These are phyloP conservation scores for Tetragonia tetragonoides DNA, from an alignment of 148 eudicot species.

Conservation along the genomic window DNA sequence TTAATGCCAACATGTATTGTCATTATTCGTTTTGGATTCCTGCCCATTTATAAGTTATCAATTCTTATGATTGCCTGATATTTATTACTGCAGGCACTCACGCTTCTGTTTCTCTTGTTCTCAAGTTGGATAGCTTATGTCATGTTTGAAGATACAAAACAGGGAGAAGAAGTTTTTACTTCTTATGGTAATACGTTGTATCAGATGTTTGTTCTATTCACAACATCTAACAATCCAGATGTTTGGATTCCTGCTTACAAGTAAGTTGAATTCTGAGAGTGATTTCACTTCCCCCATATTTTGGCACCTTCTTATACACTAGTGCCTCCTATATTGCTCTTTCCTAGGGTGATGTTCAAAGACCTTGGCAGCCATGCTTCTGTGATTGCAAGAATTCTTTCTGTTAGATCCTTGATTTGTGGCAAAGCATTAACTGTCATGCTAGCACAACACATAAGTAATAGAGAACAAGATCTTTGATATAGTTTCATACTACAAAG, in stretches of 20 bases:
- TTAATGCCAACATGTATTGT: not conserved
- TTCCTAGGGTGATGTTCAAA: not conserved
- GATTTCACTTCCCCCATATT: not conserved
- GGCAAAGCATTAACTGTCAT: not conserved
- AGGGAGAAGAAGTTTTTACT: constrained; percentile 72
- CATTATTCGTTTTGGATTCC: not conserved
- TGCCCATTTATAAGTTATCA: not conserved
- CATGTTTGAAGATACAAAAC: constrained; percentile 91
- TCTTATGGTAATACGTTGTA: constrained; percentile 80
- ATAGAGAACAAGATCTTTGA: not conserved
- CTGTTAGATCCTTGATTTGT: not conserved
- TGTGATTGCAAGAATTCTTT: not conserved
- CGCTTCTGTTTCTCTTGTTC: constrained; percentile 74
- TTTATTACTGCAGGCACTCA: constrained; percentile 66
- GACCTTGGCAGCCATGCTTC: not conserved
- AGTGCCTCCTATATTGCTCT: not conserved
- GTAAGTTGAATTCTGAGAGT: constrained; percentile 41
- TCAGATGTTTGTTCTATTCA: constrained; percentile 84
- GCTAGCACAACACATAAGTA: not conserved
- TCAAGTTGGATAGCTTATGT: constrained; percentile 95
- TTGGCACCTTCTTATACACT: not conserved
- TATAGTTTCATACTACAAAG: not conserved
- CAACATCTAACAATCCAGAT: constrained; percentile 94
- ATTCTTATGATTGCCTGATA: constrained; percentile 14
- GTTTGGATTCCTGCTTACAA: constrained; percentile 99